Evolutionary conservation across 1,284 basidiomycete species (phyloP), one percentile per base, ranked within the genome.

Genomic region (Takashimella tepidaria): DNA sequence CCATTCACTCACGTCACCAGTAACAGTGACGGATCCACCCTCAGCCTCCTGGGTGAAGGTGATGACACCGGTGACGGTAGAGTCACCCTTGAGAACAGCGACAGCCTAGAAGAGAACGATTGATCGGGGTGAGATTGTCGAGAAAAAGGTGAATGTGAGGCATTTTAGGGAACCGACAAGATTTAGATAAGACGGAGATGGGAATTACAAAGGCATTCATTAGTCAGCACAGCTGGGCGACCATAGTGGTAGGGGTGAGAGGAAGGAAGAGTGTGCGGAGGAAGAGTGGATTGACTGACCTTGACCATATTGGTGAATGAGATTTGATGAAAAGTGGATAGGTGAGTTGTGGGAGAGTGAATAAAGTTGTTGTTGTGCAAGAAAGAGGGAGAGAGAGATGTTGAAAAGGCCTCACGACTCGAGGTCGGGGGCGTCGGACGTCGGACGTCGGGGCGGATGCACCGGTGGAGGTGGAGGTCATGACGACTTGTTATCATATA

Each of bases 21-120:
- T 80, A 50, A 89, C 76, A 22, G 76, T 81, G 52, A 88, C 84
- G 40, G 83, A 79, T 19, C 78, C 79, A 49, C 76, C 77, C 53
- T 76, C 75, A 25, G 75, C 69, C 3, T 77, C 62, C 71, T 89
- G 87, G 43, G 79, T 77, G 73, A 89, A 88, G 44, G 77, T 80
- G 56, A 88, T 81, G 23, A 79, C 82, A 49, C 88, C 87, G 47
- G 76, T 75, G 51, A 85, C 83, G 55, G 75, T 69, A 5, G 83
- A 66, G 55, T 82, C 80, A 46, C 86, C 85, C 57, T 79, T 81
- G 64, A 89, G 77, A 23, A 87, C 79, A 24, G 81, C 85, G 45
- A 85, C 79, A 40, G 86, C 87, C 86, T 86, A 56, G 41, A 49
- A 26, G 24, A 40, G 41, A 44, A 49, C 24, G 50, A 22, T 37